Evolutionary conservation across 2,329 filamentous ascomycete species (phyloP).

Genomic region (Botrytis medusae): DNA sequence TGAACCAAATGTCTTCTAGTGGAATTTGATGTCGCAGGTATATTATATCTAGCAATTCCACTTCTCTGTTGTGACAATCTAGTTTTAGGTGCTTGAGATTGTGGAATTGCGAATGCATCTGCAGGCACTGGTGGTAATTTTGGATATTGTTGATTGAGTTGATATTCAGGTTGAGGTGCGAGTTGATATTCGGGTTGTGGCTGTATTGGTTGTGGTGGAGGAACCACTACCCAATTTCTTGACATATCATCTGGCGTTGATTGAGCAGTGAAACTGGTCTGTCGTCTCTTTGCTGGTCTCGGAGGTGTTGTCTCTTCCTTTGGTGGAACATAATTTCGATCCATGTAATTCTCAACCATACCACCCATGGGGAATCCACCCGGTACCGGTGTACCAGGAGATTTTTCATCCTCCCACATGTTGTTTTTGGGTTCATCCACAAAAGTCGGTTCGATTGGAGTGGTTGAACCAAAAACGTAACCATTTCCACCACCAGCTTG

Average conservation of each 20-base stretch:
- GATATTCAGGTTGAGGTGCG: background rate
- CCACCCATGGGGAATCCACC: background rate
- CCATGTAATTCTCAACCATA: conserved; percentile 41
- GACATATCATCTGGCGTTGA: conserved; percentile 54
- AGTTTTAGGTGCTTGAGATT: conserved; percentile 3
- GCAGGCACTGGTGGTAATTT: conserved; percentile 22
- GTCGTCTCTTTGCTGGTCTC: conserved; percentile 48
- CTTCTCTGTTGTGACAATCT: conserved; percentile 23
- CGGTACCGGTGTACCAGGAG: conserved; percentile 4
- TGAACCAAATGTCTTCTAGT: conserved; percentile 1
- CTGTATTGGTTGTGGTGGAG: conserved; percentile 17
- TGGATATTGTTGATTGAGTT: conserved; percentile 1
- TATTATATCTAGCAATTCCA: conserved; percentile 30
- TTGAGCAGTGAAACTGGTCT: conserved; percentile 44
- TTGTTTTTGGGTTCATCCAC: conserved; percentile 25
- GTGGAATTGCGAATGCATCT: conserved; percentile 17
- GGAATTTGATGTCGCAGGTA: conserved; percentile 29
- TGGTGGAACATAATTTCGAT: conserved; percentile 36
- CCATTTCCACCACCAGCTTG: conserved; percentile 78
- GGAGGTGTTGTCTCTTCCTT: conserved; percentile 41
- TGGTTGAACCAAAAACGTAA: conserved; percentile 46
- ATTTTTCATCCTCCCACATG: conserved; percentile 29
- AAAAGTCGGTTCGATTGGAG: background rate
- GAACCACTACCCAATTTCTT: conserved; percentile 71
- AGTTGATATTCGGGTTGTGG: background rate